Evolutionary conservation across 768 basidiomycete genomes (phyloP).

Genomic region (Tremella yokohamensis): DNA sequence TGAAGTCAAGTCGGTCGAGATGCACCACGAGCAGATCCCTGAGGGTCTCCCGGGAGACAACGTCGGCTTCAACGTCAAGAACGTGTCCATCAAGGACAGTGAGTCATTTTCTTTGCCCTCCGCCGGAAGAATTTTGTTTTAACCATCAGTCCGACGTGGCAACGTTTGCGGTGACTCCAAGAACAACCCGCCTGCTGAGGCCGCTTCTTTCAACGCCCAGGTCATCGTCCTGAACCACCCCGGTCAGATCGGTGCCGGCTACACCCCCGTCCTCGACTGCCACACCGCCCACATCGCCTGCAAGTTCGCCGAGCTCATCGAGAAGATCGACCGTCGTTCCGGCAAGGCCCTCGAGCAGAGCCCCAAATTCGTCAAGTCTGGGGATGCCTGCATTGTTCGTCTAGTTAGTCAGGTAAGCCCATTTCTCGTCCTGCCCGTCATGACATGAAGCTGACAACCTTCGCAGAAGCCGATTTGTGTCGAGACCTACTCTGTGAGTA

Average conservation of each 20-base stretch:
- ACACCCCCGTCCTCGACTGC: conserved; percentile 98
- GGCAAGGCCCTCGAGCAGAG: conserved; percentile 62
- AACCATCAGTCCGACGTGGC: conserved; percentile 88
- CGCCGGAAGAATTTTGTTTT: conserved; percentile 60
- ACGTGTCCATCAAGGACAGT: conserved; percentile 1
- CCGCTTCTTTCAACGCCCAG: conserved; percentile 77
- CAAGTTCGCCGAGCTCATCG: conserved; percentile 96
- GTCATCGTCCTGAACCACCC: conserved; percentile 99
- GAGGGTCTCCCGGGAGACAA: conserved; percentile 97
- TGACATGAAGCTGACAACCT: conserved; percentile 62
- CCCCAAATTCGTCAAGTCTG: conserved; percentile 96
- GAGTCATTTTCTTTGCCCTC: conserved; percentile 1
- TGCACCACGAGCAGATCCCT: conserved; percentile 74
- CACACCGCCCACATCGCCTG: conserved; percentile 99
- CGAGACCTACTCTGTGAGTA: conserved; percentile 19
- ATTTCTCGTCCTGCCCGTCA: no score
- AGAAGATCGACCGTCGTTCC: conserved; percentile 93
- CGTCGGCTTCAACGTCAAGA: conserved; percentile 55
- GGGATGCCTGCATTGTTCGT: conserved; percentile 98
- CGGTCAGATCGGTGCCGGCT: conserved; percentile 98
- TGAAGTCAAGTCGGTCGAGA: conserved; percentile 99
- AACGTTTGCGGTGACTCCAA: conserved; percentile 99
- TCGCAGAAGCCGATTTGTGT: conserved; percentile 96
- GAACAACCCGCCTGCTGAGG: conserved; percentile 89
- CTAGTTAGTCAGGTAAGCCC: conserved; percentile 60